Evolutionary conservation across 805 yeast species (phyloP).

Genomic region (Cyberlindnera saturnus): DNA sequence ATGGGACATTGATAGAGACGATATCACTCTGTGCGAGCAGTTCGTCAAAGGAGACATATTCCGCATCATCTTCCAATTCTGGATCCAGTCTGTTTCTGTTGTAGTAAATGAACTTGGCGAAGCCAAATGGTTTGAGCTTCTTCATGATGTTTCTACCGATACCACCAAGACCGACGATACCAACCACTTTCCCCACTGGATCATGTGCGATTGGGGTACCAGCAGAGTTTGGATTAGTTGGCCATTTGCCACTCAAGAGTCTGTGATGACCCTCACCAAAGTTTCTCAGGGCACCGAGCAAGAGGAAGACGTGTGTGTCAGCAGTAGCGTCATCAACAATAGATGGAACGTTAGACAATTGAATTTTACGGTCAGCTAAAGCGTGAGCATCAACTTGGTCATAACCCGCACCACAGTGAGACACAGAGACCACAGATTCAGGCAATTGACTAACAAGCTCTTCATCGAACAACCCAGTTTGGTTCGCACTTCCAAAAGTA

Average conservation of each 20-base stretch:
- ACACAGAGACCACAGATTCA: slow-evolving; percentile 40
- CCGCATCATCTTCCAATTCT: slow-evolving; percentile 64
- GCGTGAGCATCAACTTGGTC: slow-evolving; percentile 61
- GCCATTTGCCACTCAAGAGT: slow-evolving; percentile 60
- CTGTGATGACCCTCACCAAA: slow-evolving; percentile 54
- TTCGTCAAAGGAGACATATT: slow-evolving; percentile 68
- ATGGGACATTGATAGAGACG: slow-evolving; percentile 70
- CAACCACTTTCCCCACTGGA: slow-evolving; percentile 71
- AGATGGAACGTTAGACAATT: slow-evolving; percentile 60
- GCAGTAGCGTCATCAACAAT: slow-evolving; percentile 71
- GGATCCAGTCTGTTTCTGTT: slow-evolving; percentile 54
- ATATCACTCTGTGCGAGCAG: slow-evolving; percentile 60
- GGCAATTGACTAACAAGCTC: slow-evolving; percentile 56
- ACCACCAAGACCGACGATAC: slow-evolving; percentile 85
- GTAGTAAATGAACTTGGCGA: slow-evolving; percentile 61
- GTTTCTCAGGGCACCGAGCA: slow-evolving; percentile 60
- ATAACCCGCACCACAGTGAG: slow-evolving; percentile 72
- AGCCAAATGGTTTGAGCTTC: slow-evolving; percentile 72
- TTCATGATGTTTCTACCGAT: slow-evolving; percentile 78
- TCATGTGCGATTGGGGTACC: slow-evolving; percentile 66
- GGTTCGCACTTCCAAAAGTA: slow-evolving; percentile 43
- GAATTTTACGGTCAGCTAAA: slow-evolving; percentile 46
- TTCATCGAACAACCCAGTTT: slow-evolving; percentile 61
- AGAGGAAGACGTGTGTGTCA: slow-evolving; percentile 57
- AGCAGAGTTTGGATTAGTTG: slow-evolving; percentile 40